A percentile compares a stretch with the other conserved stretches of the same genome.
Conservation (phyloP, 768 basidiomycete species). For the Chalciporus pseudorubinellus region DNA sequence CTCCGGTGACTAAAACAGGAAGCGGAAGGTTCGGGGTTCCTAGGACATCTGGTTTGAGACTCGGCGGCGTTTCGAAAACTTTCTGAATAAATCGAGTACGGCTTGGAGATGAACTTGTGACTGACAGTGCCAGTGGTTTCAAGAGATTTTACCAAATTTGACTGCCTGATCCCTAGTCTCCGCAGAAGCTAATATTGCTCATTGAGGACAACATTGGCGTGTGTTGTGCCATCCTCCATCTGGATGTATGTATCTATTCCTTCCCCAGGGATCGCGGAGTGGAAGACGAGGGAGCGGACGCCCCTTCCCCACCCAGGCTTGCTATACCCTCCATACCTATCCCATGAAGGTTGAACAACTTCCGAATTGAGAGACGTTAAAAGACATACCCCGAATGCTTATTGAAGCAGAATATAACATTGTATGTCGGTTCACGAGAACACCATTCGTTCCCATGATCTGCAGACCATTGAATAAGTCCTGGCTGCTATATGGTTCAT, state of each 20-base stretch:
- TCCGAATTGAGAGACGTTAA: not conserved
- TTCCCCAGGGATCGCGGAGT: constrained; percentile 42
- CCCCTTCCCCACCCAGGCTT: constrained; percentile 57
- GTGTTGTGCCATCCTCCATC: constrained; percentile 56
- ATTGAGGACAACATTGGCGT: constrained; percentile 53
- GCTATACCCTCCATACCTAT: constrained; percentile 64
- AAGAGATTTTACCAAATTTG: not conserved
- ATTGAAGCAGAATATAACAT: constrained; percentile 69
- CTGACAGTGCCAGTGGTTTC: too few relatives aligned
- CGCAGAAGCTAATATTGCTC: constrained; percentile 28
- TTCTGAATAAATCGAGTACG: too few relatives aligned
- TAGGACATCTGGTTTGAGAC: too few relatives aligned
- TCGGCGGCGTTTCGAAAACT: too few relatives aligned
- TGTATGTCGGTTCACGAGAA: constrained; percentile 56
- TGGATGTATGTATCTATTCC: constrained; percentile 64
- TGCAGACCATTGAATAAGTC: constrained; percentile 21
- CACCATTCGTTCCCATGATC: constrained; percentile 85
- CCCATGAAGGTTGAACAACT: not conserved
- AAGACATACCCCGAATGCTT: constrained; percentile 67
- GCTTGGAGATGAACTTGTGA: too few relatives aligned
- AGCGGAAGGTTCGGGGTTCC: too few relatives aligned
- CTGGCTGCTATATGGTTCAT: not conserved
- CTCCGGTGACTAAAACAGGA: too few relatives aligned
- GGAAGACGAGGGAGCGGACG: constrained; percentile 61
- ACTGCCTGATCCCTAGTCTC: not conserved